phyloP scores from a whole-genome alignment of 225 moss, liverwort and hornwort genomes.

The Pseudoscleropodium purum region DNA sequence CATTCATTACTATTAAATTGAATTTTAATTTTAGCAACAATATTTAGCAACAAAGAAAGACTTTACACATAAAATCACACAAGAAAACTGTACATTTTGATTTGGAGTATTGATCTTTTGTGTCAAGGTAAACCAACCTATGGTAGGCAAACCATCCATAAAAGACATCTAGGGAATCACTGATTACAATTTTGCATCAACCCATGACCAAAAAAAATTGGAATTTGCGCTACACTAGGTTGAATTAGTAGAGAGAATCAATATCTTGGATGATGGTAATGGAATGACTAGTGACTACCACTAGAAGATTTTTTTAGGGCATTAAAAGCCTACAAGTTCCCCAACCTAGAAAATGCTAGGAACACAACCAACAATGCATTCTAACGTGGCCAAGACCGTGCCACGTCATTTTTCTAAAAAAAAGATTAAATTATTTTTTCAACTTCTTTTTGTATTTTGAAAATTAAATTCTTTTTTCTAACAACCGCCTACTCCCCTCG shows the following conservation, averaged over 20 bases:
- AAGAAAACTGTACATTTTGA: background rate
- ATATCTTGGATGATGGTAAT: background rate
- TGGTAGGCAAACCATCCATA: fast-evolving
- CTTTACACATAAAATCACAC: fast-evolving
- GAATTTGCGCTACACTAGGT: fast-evolving
- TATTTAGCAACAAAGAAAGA: background rate
- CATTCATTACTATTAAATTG: background rate
- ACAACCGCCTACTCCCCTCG: no score
- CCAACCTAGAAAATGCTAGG: no score
- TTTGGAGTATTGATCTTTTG: background rate
- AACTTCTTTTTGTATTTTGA: no score
- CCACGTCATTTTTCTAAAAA: no score
- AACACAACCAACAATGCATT: no score
- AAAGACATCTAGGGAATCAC: fast-evolving
- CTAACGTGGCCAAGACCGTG: no score
- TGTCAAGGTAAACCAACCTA: background rate
- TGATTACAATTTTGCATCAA: background rate
- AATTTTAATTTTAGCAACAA: background rate
- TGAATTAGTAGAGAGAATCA: fast-evolving
- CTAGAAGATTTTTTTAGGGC: no score
- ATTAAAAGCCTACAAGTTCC: no score
- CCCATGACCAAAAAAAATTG: fast-evolving
- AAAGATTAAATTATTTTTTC: no score
- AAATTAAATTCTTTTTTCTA: no score
- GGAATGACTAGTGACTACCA: fast-evolving